Percentiles rank a stretch among this genome's conserved stretches.
Conservation (phyloP, 257 asterid genomes). For the Misopates orontium region DNA sequence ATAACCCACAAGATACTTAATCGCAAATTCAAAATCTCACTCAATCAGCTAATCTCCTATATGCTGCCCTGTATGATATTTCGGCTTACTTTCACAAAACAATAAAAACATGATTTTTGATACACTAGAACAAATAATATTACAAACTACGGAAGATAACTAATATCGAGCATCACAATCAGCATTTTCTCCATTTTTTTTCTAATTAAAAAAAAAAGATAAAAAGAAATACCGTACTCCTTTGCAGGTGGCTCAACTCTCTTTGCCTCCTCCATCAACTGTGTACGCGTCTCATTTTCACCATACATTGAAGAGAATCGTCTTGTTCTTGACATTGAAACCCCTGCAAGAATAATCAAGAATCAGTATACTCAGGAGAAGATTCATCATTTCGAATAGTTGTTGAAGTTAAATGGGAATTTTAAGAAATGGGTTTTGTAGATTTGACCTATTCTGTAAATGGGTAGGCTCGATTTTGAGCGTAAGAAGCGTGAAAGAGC, state of each 20-base stretch:
- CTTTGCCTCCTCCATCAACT: slow-evolving; percentile 17
- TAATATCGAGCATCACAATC: neutral
- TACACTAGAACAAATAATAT: too few relatives aligned
- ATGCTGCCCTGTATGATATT: neutral
- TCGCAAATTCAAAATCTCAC: neutral
- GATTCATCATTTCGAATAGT: neutral
- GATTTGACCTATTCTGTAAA: neutral
- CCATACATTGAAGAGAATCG: too few relatives aligned
- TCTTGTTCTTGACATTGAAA: neutral
- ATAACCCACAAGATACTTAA: neutral
- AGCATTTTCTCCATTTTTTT: neutral
- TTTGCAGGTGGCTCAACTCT: slow-evolving; percentile 17
- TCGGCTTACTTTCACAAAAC: neutral
- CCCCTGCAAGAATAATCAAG: neutral
- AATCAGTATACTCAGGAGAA: neutral
- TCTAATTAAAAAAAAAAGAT: neutral
- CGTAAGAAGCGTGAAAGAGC: neutral
- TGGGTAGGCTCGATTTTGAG: neutral
- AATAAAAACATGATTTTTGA: neutral
- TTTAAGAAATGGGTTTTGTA: neutral
- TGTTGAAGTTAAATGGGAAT: neutral
- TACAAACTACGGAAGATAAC: neutral
- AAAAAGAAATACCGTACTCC: slow-evolving; percentile 35
- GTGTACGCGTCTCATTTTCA: neutral
- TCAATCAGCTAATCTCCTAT: neutral